A percentile compares a stretch with the other conserved stretches of the same genome.
Evolutionary conservation across 2,329 filamentous ascomycete species (phyloP).

Genomic region (Penicillium griseofulvum): DNA sequence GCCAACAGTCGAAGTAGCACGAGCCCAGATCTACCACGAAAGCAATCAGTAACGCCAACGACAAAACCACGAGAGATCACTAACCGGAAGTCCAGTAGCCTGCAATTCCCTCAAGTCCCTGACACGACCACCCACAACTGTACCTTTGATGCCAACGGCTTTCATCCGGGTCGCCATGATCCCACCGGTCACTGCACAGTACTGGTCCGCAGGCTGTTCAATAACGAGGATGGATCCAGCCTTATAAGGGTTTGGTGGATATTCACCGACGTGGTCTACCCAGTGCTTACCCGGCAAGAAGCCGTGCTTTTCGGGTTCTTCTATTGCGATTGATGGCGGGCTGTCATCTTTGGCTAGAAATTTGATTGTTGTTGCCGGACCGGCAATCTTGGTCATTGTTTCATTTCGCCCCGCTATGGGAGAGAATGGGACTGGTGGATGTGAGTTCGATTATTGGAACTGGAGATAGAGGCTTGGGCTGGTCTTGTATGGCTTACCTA

Average conservation of each 20-base stretch:
- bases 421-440: constrained; percentile 34
- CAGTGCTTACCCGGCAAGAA: constrained; percentile 63
- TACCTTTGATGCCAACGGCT: constrained; percentile 56
- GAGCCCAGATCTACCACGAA: constrained; percentile 43
- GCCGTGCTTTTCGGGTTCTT: constrained; percentile 41
- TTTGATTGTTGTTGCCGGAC: constrained; percentile 45
- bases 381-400: constrained; percentile 38
- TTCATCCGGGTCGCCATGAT: constrained; percentile 73
- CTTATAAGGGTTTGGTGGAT: constrained; percentile 34
- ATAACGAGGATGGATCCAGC: constrained; percentile 63
- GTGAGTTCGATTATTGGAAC: constrained; percentile 5
- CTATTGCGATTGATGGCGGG: constrained; percentile 29
- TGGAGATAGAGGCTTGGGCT: neutral
- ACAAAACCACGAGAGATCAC: neutral
- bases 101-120: constrained; percentile 64
- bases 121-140: constrained; percentile 67
- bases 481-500: constrained; percentile 41
- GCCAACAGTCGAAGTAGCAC: constrained; percentile 45
- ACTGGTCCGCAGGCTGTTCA: constrained; percentile 62
- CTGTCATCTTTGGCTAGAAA: constrained; percentile 59
- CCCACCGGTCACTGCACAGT: constrained; percentile 71
- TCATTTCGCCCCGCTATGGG: constrained; percentile 30
- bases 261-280: constrained; percentile 56
- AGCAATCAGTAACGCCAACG: constrained; percentile 7
- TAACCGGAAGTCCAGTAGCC: constrained; percentile 56